Percentiles rank a stretch among this genome's conserved stretches.
Evolutionary conservation across 139 green algal species (phyloP).

Genomic region (Microglena sp.): DNA sequence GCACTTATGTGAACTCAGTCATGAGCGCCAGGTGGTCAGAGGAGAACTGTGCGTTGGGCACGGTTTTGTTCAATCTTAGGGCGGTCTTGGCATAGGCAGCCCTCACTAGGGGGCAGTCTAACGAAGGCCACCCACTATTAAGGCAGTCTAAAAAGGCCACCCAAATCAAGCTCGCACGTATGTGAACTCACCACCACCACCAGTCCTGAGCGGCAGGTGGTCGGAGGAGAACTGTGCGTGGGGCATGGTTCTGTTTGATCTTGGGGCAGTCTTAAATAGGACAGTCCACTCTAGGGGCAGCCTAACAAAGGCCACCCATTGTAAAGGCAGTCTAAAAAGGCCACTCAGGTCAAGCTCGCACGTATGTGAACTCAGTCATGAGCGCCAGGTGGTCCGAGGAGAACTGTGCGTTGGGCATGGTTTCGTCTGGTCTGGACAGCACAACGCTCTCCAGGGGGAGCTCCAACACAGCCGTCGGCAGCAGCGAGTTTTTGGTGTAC

Average conservation of each 20-base stretch:
- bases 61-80: too few relatives aligned
- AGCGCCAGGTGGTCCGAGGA: conserved; percentile 84
- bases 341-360: too few relatives aligned
- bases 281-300: too few relatives aligned
- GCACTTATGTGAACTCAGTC: conserved; percentile 73
- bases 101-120: too few relatives aligned
- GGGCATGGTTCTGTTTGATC: conserved; percentile 57
- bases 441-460: conserved; percentile 65
- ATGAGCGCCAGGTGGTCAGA: conserved; percentile 86
- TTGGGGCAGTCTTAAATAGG: conserved; percentile 49
- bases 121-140: too few relatives aligned
- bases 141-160: too few relatives aligned
- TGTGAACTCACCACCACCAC: too few relatives aligned
- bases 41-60: conserved; percentile 79
- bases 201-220: conserved; percentile 82
- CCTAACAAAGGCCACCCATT: too few relatives aligned
- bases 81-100: too few relatives aligned
- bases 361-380: conserved; percentile 82
- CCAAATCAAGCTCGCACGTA: too few relatives aligned
- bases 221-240: conserved; percentile 80
- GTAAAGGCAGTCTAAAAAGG: too few relatives aligned
- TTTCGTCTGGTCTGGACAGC: conserved; percentile 29
- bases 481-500: conserved; percentile 60
- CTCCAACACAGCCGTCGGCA: conserved; percentile 76
- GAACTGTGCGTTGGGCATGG: conserved; percentile 81